A percentile compares a stretch with the other conserved stretches of the same genome.
phyloP scores from a whole-genome alignment of 139 green algal species.

The Auxenochlorella pyrenoidosa region DNA sequence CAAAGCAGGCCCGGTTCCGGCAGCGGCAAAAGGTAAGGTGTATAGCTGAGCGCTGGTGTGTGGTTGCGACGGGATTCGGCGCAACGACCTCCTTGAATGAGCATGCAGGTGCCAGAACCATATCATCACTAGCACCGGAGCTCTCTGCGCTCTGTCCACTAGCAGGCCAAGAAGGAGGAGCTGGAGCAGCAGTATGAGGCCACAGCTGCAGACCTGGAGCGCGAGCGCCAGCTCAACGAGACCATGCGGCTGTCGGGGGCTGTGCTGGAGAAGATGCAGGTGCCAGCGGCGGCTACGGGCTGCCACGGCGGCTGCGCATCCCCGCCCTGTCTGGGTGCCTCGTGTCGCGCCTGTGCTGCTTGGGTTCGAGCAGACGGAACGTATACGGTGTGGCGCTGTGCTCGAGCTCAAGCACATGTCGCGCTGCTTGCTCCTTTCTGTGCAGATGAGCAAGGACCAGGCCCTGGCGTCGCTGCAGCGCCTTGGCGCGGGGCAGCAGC shows the following conservation, averaged over 20 bases:
- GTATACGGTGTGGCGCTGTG: too few species aligned
- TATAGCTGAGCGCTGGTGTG: neutral
- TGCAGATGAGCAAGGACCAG: neutral
- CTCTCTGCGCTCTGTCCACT: neutral
- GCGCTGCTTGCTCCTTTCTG: too few species aligned
- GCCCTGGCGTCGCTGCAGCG: neutral
- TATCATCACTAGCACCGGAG: neutral
- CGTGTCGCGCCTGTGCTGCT: too few species aligned
- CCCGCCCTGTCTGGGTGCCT: too few species aligned
- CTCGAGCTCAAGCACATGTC: too few species aligned
- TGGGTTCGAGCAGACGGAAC: too few species aligned
- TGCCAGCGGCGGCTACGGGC: too few species aligned
- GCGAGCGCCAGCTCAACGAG: neutral
- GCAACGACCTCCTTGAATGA: too few species aligned
- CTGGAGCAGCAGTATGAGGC: conserved; percentile 10
- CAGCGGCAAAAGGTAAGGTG: conserved; percentile 12
- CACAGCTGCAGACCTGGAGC: conserved; percentile 4
- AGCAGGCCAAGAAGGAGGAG: conserved; percentile 1
- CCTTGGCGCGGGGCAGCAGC: neutral
- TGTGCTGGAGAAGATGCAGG: neutral
- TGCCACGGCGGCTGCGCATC: too few species aligned
- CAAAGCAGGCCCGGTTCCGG: conserved; percentile 21
- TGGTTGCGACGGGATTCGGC: neutral
- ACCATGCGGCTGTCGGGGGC: neutral
- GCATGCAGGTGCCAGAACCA: too few species aligned